Evolutionary conservation across 2,329 filamentous ascomycete species (phyloP).

Genomic region (Madurella fahalii): DNA sequence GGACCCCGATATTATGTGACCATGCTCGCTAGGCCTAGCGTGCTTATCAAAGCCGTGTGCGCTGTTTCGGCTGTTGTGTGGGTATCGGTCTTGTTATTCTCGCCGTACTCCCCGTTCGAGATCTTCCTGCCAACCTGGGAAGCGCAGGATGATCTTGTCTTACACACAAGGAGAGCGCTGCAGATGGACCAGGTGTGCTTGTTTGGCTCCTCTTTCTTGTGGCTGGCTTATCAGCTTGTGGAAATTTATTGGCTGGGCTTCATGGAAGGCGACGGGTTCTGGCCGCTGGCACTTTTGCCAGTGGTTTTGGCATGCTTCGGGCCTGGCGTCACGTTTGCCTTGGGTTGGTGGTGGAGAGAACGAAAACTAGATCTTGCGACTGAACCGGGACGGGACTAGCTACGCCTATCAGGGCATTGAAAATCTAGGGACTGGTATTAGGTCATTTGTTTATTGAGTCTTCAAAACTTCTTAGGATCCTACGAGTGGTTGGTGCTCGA

Average conservation of each 20-base stretch:
- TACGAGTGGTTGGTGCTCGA: no score
- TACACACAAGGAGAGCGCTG: slow-evolving; percentile 2
- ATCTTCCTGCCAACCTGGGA: not conserved
- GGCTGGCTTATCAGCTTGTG: slow-evolving; percentile 1
- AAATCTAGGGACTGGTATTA: no score
- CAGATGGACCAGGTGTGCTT: slow-evolving; percentile 11
- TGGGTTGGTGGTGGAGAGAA: not conserved
- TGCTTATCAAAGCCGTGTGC: not conserved
- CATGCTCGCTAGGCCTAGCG: not conserved
- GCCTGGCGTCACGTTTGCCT: not conserved
- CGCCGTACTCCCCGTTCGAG: not conserved
- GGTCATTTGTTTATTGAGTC: no score
- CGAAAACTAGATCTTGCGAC: not conserved
- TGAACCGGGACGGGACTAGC: not conserved
- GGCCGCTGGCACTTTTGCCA: not conserved
- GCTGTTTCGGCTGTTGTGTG: not conserved
- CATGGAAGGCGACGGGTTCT: not conserved
- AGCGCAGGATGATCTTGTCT: not conserved
- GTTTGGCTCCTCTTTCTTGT: slow-evolving; percentile 12
- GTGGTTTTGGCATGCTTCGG: not conserved
- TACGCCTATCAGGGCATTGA: no score
- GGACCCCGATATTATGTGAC: not conserved
- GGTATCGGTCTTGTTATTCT: not conserved
- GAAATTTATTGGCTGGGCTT: not conserved
- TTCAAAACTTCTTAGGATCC: no score